These are phyloP conservation scores for Colletotrichum viniferum DNA, from an alignment of 2,329 filamentous ascomycete species.

Conservation along the genomic window DNA sequence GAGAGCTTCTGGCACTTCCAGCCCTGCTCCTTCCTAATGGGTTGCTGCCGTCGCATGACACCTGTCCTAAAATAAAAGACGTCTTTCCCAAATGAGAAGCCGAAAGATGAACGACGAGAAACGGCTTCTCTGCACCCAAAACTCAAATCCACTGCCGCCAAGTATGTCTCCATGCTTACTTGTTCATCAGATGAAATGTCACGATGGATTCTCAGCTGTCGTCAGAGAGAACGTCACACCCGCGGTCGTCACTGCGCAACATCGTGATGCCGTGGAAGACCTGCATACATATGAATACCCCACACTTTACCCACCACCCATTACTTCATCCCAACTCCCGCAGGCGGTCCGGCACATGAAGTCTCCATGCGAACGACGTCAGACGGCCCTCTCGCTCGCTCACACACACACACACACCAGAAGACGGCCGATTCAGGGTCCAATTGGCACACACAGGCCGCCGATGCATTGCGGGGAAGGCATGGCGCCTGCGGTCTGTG, in stretches of 20 bases:
- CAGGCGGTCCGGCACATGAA: not conserved
- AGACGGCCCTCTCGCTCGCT: not conserved
- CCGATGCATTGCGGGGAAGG: not conserved
- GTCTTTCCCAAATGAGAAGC: not conserved
- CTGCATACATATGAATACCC: not conserved
- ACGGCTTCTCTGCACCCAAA: not conserved
- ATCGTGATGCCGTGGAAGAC: not conserved
- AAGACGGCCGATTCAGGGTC: not conserved
- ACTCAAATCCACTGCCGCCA: not conserved
- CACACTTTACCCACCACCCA: not conserved
- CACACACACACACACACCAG: not conserved
- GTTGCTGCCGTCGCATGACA: not conserved
- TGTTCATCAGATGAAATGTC: not conserved
- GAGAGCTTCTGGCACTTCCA: not conserved
- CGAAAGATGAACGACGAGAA: not conserved
- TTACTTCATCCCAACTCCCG: not conserved
- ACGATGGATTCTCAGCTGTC: not conserved
- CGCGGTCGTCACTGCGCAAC: not conserved
- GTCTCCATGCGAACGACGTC: slow-evolving; percentile 7
- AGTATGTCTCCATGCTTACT: not conserved
- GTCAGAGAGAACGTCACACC: not conserved
- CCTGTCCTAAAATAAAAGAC: not conserved
- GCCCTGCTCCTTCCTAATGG: not conserved
- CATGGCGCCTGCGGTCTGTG: not conserved
- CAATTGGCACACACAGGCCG: not conserved